Evolutionary conservation across 1,284 basidiomycete genomes (phyloP).

Genomic region (Leccinum pachyderme): DNA sequence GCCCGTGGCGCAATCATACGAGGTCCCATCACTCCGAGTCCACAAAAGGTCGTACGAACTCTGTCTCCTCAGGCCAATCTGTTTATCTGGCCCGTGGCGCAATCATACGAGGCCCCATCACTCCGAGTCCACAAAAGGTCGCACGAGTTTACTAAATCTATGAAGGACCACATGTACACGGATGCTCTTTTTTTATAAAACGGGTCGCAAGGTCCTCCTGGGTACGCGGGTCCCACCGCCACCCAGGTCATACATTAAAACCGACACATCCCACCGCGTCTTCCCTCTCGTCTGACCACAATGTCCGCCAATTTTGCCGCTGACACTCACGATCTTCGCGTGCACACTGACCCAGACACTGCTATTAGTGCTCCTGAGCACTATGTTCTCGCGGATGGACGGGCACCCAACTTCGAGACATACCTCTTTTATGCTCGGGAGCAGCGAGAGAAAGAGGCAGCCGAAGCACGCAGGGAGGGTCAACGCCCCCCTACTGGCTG

Average conservation of each 20-base stretch:
- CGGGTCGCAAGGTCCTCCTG: neutral
- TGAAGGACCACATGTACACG: conserved; percentile 1
- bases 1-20: neutral
- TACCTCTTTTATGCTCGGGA: conserved; percentile 31
- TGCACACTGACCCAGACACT: conserved; percentile 5
- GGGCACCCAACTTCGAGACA: conserved; percentile 31
- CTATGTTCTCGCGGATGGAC: conserved; percentile 21
- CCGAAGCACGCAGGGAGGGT: conserved; percentile 37
- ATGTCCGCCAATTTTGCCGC: conserved; percentile 23
- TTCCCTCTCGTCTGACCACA: neutral
- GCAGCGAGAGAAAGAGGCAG: conserved; percentile 29
- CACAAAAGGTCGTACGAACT: conserved; percentile 7
- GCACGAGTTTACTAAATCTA: neutral
- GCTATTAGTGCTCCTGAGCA: conserved; percentile 18
- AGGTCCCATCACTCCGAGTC: neutral
- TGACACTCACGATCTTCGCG: conserved; percentile 19
- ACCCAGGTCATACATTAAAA: conserved; percentile 13
- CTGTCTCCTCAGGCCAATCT: no score
- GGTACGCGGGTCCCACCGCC: conserved; percentile 1
- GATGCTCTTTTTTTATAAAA: neutral
- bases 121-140: conserved; percentile 7
- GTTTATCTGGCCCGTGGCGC: neutral
- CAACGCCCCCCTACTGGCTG: conserved; percentile 22
- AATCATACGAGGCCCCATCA: neutral
- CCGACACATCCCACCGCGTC: neutral